These are phyloP conservation scores for Termitomyces sp. DNA, from an alignment of 768 basidiomycete genomes.

Conservation along the genomic window DNA sequence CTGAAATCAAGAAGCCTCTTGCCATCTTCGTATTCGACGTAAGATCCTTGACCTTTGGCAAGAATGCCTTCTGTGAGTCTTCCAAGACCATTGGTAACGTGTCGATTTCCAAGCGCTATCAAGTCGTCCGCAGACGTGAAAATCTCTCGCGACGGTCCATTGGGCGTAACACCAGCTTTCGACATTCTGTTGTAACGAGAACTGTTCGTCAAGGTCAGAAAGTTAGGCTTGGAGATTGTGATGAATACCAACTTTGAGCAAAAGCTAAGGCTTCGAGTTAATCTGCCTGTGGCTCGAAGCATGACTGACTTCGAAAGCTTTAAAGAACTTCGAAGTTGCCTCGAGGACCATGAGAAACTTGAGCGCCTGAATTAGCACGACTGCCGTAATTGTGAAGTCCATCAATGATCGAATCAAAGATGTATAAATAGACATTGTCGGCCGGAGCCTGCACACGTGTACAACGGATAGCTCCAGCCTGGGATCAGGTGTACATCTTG, in stretches of 20 bases:
- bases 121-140: conserved; percentile 18
- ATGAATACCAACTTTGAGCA: neutral
- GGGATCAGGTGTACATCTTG: too few species aligned
- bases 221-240: neutral
- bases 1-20: conserved; percentile 80
- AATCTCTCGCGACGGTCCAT: neutral
- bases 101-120: conserved; percentile 36
- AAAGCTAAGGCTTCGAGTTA: neutral
- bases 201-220: conserved; percentile 1
- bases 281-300: conserved; percentile 3
- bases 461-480: too few species aligned
- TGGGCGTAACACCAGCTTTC: neutral
- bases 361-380: too few species aligned
- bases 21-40: conserved; percentile 71
- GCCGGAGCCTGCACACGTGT: too few species aligned
- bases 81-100: conserved; percentile 45
- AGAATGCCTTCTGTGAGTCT: conserved; percentile 55
- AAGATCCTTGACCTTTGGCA: conserved; percentile 68
- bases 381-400: too few species aligned
- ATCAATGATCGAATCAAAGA: too few species aligned
- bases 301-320: neutral
- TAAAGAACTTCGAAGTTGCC: neutral
- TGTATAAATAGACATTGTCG: neutral
- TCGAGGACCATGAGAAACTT: neutral
- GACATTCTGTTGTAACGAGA: neutral